Evolutionary conservation across 495 filamentous ascomycete species (phyloP).

Genomic region (Podospora anserina): DNA sequence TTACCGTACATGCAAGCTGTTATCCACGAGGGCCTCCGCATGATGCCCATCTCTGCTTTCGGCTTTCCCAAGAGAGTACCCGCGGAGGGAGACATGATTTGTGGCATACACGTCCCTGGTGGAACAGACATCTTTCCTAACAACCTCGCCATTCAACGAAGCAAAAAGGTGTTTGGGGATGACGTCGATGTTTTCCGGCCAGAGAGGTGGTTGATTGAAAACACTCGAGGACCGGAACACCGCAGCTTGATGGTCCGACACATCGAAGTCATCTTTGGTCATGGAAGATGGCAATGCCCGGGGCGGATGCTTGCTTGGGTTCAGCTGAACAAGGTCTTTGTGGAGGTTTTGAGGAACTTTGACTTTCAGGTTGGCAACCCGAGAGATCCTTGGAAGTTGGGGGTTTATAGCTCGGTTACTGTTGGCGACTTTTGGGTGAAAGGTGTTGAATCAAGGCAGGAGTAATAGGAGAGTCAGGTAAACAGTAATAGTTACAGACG

Average conservation of each 20-base stretch:
- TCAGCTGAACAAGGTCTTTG: background rate
- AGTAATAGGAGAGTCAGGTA: too few relatives aligned
- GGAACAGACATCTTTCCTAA: background rate
- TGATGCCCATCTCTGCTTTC: background rate
- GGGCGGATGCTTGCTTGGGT: conserved; percentile 2
- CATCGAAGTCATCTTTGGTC: background rate
- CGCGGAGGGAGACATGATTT: background rate
- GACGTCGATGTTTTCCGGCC: background rate
- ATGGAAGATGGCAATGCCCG: background rate
- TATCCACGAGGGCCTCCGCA: background rate
- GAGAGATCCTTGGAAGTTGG: background rate
- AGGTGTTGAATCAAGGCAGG: too few relatives aligned
- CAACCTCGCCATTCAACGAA: background rate
- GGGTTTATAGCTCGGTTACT: background rate
- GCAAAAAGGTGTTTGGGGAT: background rate
- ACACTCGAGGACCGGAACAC: background rate
- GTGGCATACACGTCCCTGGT: background rate
- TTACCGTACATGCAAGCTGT: background rate
- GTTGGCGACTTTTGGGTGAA: background rate
- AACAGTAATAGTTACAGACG: too few relatives aligned
- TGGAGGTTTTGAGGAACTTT: conserved; percentile 21
- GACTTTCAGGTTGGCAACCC: background rate
- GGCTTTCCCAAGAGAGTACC: background rate
- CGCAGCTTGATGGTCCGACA: background rate
- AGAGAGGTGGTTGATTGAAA: background rate